Evolutionary conservation across 805 yeast species (phyloP), one percentile per base, ranked within the genome.

Genomic region (Candida bentonensis): DNA sequence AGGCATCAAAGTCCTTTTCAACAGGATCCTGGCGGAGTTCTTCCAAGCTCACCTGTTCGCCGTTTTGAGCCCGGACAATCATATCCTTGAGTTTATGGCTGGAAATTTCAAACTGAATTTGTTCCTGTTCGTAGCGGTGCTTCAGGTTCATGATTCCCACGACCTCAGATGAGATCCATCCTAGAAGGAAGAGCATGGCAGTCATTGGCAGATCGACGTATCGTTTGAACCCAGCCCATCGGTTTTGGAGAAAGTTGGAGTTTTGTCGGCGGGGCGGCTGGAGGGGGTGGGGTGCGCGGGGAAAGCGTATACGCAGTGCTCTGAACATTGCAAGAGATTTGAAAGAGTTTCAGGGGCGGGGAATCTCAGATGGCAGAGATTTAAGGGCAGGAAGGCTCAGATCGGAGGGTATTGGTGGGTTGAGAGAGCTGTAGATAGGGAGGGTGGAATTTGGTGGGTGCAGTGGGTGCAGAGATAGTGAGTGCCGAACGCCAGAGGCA

Each of bases 121-220:
- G 70, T 4, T 65, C 65, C 23, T 58, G 55, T 13, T 61, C 60
- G 30, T 68, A 63, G 43, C 5, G 36, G 17, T 30, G 20, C 20
- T 70, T 65, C 23, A 63, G 58, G 30, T 66, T 64, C 44, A 68
- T 68, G 20, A 73, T 65, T 52, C 69, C 67, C 48, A 70, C 65
- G 5, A 74, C 59, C 51, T 71, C 66, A 0, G 76, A 68, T 1
- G 74, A 69, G 36, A 71, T 67, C 11, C 70, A 51, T 3, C 74
- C 62, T 2, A 71, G 57, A 21, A 70, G 63, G 9, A 69, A 42
- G 3, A 66, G 55, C 15, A 74, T 66, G 36, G 69, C 64, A 13
- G 63, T 46, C 52, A 64, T 4, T 11, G 36, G 36, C 11, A 30
- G 13, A 15, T 30, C 36, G 7, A 30, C 11, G 36, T 30, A n/a